Conservation (phyloP, 495 filamentous ascomycete species). For the Neurospora discreta region DNA sequence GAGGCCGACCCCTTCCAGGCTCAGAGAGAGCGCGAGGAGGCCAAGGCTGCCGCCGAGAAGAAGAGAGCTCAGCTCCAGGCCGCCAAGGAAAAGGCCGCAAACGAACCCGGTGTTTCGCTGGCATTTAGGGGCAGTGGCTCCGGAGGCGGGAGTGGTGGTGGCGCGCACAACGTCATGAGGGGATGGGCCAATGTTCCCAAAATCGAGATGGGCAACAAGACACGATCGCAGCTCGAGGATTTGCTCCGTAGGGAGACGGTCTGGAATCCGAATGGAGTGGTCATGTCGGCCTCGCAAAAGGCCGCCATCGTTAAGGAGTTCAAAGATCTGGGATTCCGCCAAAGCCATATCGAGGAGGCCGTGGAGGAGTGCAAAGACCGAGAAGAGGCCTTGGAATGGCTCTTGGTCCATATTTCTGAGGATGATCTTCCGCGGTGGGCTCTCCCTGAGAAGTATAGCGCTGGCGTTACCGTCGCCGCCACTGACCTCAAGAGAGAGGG, state of each 20-base stretch:
- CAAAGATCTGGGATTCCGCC: conserved; percentile 64
- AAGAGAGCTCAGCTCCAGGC: conserved; percentile 53
- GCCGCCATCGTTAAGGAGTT: conserved; percentile 61
- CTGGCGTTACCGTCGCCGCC: conserved; percentile 73
- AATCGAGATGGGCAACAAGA: conserved; percentile 80
- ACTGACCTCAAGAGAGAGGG: conserved; percentile 68
- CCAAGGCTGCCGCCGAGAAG: conserved; percentile 58
- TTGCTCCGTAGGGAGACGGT: conserved; percentile 62
- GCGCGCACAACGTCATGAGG: conserved; percentile 35
- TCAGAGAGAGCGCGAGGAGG: conserved; percentile 65
- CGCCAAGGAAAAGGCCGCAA: conserved; percentile 49
- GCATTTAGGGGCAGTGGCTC: conserved; percentile 26
- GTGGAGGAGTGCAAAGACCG: conserved; percentile 74
- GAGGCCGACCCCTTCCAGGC: conserved; percentile 88
- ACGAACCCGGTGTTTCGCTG: conserved; percentile 35
- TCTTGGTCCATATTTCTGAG: conserved; percentile 91
- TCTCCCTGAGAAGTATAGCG: conserved; percentile 79
- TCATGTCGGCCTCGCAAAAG: conserved; percentile 47
- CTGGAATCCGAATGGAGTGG: conserved; percentile 74
- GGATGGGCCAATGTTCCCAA: conserved; percentile 81
- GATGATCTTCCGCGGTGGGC: conserved; percentile 87
- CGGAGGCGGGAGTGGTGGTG: conserved; percentile 4
- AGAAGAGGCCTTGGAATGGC: conserved; percentile 87
- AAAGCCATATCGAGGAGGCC: conserved; percentile 83
- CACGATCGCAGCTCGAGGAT: conserved; percentile 64